phyloP scores from a whole-genome alignment of 1,284 basidiomycete genomes.

The Afroboletus lepidellus region DNA sequence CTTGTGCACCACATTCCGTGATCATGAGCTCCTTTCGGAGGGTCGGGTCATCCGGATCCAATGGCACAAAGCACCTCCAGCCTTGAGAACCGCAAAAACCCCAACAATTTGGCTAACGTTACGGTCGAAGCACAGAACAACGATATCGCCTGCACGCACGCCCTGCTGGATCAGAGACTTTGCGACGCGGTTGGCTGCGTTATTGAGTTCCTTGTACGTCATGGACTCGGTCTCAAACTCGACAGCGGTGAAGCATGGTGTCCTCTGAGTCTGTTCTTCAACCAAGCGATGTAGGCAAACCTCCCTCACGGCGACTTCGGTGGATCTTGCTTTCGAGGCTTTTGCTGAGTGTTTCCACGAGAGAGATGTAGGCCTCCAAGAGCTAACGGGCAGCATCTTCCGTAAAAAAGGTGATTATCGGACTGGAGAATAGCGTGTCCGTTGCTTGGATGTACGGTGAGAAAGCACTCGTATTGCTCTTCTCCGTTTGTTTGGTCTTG shows the following conservation, averaged over 20 bases:
- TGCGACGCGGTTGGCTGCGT: conserved; percentile 26
- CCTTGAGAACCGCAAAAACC: conserved; percentile 34
- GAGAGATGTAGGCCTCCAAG: conserved; percentile 28
- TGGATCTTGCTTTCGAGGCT: conserved; percentile 19
- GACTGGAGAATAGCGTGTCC: conserved; percentile 30
- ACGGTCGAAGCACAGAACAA: conserved; percentile 32
- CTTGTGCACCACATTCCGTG: conserved; percentile 28
- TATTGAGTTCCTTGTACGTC: conserved; percentile 30
- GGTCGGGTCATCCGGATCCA: conserved; percentile 35
- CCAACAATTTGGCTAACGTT: conserved; percentile 31
- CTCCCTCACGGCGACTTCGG: conserved; percentile 15
- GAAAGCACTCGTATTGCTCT: conserved; percentile 31
- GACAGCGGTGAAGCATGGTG: conserved; percentile 21
- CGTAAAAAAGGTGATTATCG: conserved; percentile 29
- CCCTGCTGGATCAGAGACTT: conserved; percentile 26
- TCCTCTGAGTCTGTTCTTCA: conserved; percentile 24
- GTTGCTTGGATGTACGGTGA: conserved; percentile 26
- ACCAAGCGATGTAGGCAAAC: conserved; percentile 26
- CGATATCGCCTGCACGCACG: conserved; percentile 25
- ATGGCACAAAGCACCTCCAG: conserved; percentile 32
- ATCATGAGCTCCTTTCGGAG: conserved; percentile 32
- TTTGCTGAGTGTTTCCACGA: conserved; percentile 27
- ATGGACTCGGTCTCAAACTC: conserved; percentile 28
- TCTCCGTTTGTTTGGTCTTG: conserved; percentile 64
- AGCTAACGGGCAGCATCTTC: conserved; percentile 30